Conservation (phyloP, 176 grass and related monocot genomes). For the Aegilops umbellulata region DNA sequence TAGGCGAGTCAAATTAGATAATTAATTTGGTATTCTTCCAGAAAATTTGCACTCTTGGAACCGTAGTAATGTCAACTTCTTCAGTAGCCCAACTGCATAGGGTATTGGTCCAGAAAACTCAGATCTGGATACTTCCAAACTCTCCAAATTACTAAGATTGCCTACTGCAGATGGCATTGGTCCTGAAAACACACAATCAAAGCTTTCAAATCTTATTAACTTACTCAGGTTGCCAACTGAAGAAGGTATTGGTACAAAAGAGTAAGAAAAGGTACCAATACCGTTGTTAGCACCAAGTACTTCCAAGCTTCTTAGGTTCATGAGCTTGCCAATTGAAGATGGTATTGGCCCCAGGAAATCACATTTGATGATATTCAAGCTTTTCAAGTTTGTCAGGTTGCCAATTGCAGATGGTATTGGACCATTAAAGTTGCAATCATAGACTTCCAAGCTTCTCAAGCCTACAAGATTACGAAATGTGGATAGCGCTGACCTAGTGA, state of each 20-base stretch:
- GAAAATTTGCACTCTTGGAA: too few relatives aligned
- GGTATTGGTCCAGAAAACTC: neutral
- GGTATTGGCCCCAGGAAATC: neutral
- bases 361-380: neutral
- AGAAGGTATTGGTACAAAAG: neutral
- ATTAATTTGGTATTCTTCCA: constrained; percentile 32
- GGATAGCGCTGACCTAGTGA: neutral
- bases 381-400: neutral
- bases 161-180: neutral
- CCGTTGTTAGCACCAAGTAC: neutral
- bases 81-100: neutral
- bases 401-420: neutral
- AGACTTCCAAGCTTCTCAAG: neutral
- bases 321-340: neutral
- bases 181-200: neutral
- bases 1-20: constrained; percentile 31
- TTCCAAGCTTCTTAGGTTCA: neutral
- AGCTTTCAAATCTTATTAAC: neutral
- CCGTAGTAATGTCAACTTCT: neutral
- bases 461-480: neutral
- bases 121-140: neutral
- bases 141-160: neutral
- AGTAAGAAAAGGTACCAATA: too few relatives aligned
- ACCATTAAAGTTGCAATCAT: rapidly evolving
- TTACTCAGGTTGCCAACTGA: neutral